Conservation (phyloP, 352 stramenopile species). For the Globisporangium radiosum region DNA sequence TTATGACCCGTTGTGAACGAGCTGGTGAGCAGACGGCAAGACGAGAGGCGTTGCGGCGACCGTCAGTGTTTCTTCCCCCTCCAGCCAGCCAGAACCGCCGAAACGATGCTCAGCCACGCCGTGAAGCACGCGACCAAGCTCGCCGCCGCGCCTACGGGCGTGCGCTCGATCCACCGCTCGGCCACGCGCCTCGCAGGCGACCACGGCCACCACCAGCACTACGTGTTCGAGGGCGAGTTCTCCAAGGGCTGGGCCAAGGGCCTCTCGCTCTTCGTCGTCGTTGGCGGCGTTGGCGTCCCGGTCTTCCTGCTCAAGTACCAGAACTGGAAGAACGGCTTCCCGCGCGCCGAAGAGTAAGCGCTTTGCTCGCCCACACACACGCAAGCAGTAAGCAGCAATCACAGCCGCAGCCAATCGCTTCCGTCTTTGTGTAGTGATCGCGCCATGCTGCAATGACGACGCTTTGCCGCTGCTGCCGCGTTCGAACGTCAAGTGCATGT, state of each 20-base stretch:
- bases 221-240: conserved; percentile 80
- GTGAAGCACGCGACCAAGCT: conserved; percentile 73
- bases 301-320: conserved; percentile 71
- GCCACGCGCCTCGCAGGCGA: conserved; percentile 67
- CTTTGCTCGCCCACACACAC: neutral
- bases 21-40: too few species aligned
- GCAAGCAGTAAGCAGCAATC: neutral
- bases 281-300: conserved; percentile 56
- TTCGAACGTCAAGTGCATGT: too few species aligned
- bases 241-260: conserved; percentile 63
- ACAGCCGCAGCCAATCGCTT: conserved; percentile 1
- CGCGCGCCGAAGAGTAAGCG: conserved; percentile 58
- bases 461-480: too few species aligned
- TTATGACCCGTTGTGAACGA: too few species aligned
- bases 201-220: conserved; percentile 80
- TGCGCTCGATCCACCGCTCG: conserved; percentile 69
- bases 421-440: too few species aligned
- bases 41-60: too few species aligned
- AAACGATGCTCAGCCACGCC: conserved; percentile 44
- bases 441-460: too few species aligned
- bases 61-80: conserved; percentile 14
- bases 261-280: conserved; percentile 51
- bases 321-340: conserved; percentile 89
- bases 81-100: conserved; percentile 1
- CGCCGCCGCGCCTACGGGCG: conserved; percentile 29